Conservation (phyloP, 2,329 filamentous ascomycete species). For the Xylariaceae sp. region DNA sequence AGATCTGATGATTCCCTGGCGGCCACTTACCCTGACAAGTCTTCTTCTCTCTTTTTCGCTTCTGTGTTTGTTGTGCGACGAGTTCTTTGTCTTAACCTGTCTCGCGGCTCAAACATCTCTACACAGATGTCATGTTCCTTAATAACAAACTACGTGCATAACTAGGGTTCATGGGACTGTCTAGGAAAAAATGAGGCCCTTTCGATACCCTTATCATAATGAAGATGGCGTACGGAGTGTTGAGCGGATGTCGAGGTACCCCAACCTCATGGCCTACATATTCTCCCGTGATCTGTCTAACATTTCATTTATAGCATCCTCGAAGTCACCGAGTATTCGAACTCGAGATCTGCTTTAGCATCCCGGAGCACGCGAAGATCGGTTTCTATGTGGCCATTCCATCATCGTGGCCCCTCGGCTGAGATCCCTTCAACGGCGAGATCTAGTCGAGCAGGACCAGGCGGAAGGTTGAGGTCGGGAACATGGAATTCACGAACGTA, state of each 20-base stretch:
- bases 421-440: conserved; percentile 26
- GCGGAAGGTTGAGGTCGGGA: conserved; percentile 25
- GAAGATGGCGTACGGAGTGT: conserved; percentile 23
- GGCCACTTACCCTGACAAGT: neutral
- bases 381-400: conserved; percentile 30
- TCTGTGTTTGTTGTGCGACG: neutral
- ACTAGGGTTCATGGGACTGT: conserved; percentile 18
- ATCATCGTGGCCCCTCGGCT: conserved; percentile 27
- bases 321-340: conserved; percentile 26
- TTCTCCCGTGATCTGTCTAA: conserved; percentile 18
- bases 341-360: conserved; percentile 25
- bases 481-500: conserved; percentile 27
- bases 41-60: neutral
- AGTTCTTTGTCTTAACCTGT: neutral
- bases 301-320: conserved; percentile 23
- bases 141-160: conserved; percentile 17
- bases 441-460: conserved; percentile 22
- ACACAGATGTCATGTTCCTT: conserved; percentile 15
- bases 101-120: neutral
- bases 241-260: conserved; percentile 29
- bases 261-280: conserved; percentile 15
- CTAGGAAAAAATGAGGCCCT: conserved; percentile 24
- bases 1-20: neutral
- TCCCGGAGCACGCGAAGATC: conserved; percentile 27
- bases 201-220: conserved; percentile 27